Evolutionary conservation across 306 rosid species (phyloP).

Genomic region (Amphicarpaea edgeworthii): DNA sequence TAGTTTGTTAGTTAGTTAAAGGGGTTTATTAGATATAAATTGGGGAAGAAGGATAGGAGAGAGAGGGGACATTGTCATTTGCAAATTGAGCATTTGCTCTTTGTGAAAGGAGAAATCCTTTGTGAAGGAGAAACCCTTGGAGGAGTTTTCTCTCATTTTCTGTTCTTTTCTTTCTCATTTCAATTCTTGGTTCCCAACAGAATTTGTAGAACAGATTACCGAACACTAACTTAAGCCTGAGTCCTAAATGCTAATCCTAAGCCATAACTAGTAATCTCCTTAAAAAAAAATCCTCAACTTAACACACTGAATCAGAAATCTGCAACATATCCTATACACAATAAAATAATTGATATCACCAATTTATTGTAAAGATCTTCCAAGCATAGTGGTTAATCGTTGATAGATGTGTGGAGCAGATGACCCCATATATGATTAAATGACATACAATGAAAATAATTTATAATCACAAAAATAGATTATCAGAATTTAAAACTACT

Average conservation of each 20-base stretch:
- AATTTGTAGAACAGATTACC: not conserved
- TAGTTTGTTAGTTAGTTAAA: no score
- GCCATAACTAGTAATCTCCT: not conserved
- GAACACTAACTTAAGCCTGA: not conserved
- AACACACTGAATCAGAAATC: not conserved
- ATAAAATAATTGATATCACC: not conserved
- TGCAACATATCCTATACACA: not conserved
- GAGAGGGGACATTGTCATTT: no score
- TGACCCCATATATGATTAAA: not conserved
- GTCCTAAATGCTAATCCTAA: not conserved
- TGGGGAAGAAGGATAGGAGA: no score
- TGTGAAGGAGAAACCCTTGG: no score
- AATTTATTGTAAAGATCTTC: not conserved
- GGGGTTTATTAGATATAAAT: no score
- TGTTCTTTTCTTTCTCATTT: no score
- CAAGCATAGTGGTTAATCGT: not conserved
- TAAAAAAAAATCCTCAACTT: not conserved
- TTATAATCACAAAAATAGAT: not conserved
- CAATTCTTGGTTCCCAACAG: no score
- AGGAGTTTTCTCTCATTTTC: no score
- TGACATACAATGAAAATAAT: not conserved
- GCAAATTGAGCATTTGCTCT: no score
- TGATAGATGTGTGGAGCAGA: not conserved
- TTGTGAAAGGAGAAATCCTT: no score
- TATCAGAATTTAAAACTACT: not conserved